phyloP scores from a whole-genome alignment of 257 asterid species.

The Solanum etuberosum region DNA sequence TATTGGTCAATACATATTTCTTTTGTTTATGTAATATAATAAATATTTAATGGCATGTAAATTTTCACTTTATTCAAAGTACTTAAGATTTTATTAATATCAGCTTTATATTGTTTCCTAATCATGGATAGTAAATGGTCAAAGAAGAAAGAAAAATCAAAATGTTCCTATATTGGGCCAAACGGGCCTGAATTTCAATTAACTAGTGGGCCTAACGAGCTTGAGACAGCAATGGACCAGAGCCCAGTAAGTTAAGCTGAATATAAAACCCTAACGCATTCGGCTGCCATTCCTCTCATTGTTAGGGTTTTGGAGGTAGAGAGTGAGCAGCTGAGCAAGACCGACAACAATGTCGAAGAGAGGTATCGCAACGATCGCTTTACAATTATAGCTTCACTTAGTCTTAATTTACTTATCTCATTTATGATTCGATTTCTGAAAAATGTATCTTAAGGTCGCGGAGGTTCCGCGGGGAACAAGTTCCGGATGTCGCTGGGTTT shows the following conservation, averaged over 20 bases:
- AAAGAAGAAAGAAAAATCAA: not conserved
- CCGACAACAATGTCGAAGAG: conserved; percentile 47
- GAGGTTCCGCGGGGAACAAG: conserved; percentile 69
- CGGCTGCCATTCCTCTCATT: not conserved
- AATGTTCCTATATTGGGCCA: not conserved
- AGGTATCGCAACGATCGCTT: conserved; percentile 13
- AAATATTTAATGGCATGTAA: not conserved
- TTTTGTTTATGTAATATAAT: not conserved
- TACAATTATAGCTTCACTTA: not conserved
- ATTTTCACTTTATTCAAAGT: not conserved
- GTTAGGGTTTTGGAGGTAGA: not conserved
- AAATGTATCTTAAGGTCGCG: conserved; percentile 28
- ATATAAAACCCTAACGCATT: conserved; percentile 13
- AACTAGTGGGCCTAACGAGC: not conserved
- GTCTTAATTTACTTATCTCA: not conserved
- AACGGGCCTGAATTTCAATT: not conserved
- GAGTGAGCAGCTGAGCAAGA: not conserved
- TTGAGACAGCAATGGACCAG: not conserved
- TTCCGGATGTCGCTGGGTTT: conserved; percentile 62
- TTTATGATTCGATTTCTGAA: not conserved
- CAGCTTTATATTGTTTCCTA: not conserved
- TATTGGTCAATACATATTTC: not conserved
- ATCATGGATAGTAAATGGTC: not conserved
- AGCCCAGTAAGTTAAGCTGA: not conserved
- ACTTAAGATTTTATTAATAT: not conserved